Evolutionary conservation across 169 alveolate genomes (phyloP).

Genomic region (Perkinsus olseni): DNA sequence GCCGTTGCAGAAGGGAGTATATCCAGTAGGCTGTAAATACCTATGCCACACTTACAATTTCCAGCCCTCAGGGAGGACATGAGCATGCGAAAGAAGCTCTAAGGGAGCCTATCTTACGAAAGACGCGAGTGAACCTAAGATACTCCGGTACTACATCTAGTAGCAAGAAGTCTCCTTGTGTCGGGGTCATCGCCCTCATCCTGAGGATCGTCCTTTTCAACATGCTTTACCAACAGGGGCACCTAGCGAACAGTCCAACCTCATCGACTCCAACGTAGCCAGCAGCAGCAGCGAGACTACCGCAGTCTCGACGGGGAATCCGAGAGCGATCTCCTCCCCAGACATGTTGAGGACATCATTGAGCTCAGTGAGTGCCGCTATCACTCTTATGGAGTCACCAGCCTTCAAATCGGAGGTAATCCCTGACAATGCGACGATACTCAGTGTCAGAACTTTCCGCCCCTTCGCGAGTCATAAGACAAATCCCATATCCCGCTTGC

Average conservation of each 20-base stretch:
- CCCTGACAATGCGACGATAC: neutral
- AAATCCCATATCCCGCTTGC: no score
- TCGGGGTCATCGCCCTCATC: neutral
- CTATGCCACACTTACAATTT: neutral
- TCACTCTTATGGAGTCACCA: neutral
- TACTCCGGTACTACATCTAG: neutral
- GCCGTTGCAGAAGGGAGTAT: neutral
- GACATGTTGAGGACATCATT: neutral
- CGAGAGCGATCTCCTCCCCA: neutral
- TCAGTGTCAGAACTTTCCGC: no score
- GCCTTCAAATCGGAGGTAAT: neutral
- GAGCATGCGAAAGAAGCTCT: no score
- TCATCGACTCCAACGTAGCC: neutral
- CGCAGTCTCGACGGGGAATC: neutral
- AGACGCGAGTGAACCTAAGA: neutral
- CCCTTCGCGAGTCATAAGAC: no score
- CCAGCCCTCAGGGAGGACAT: no score
- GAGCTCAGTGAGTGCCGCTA: neutral
- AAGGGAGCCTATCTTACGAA: neutral
- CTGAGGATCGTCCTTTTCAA: neutral
- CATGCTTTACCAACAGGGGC: neutral
- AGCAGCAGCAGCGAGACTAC: neutral
- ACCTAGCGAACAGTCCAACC: neutral
- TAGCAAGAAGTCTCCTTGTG: neutral
- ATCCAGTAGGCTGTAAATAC: neutral